A percentile compares a stretch with the other conserved stretches of the same genome.
Evolutionary conservation across 176 grass and related monocot species (phyloP).

Genomic region (Cocos nucifera): DNA sequence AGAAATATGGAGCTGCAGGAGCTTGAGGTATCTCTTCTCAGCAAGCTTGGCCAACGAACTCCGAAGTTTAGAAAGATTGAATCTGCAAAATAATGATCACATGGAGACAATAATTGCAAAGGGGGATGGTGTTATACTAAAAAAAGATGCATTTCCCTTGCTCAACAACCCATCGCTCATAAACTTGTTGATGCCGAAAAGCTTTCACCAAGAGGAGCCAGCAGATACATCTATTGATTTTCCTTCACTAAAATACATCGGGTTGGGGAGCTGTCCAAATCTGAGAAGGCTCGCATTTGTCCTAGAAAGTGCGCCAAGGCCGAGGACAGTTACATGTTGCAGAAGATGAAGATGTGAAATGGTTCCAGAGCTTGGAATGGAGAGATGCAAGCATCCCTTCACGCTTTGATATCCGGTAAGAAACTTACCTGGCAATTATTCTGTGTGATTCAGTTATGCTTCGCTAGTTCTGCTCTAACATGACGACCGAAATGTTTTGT

Average conservation of each 20-base stretch:
- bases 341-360: background rate
- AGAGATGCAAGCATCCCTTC: background rate
- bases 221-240: constrained; percentile 3
- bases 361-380: constrained; percentile 13
- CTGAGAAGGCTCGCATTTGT: constrained; percentile 8
- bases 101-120: constrained; percentile 6
- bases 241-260: constrained; percentile 7
- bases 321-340: constrained; percentile 16
- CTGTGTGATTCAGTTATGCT: no score
- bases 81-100: background rate
- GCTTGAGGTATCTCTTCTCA: constrained; percentile 1
- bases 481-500: no score
- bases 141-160: constrained; percentile 8
- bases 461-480: no score
- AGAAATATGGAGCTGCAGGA: background rate
- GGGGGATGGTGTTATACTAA: background rate
- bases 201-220: constrained; percentile 9
- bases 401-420: background rate
- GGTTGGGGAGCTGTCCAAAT: background rate
- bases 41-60: constrained; percentile 14
- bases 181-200: constrained; percentile 3
- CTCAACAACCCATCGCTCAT: constrained; percentile 7
- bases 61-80: constrained; percentile 3
- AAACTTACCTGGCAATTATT: no score
- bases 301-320: constrained; percentile 1